These are phyloP conservation scores for Rachicladosporium sp. DNA, from an alignment of 2,329 filamentous ascomycete genomes.

Conservation along the genomic window DNA sequence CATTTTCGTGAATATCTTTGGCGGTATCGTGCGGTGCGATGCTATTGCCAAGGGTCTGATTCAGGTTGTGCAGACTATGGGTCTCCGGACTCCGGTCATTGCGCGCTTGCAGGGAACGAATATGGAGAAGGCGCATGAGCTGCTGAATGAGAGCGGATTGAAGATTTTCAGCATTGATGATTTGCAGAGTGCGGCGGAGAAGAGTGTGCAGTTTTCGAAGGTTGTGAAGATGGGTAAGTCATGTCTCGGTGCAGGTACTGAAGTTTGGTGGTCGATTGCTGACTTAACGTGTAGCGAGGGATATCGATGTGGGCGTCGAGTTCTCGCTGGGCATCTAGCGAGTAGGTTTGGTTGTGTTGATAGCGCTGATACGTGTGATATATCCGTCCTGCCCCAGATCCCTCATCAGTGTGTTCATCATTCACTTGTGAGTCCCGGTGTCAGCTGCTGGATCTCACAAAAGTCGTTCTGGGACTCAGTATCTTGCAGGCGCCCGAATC, in stretches of 20 bases:
- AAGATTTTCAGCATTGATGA: constrained; percentile 99
- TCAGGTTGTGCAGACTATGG: constrained; percentile 85
- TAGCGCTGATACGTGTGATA: too few relatives aligned
- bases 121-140: constrained; percentile 82
- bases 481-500: constrained; percentile 7
- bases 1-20: constrained; percentile 99
- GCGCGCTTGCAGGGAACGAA: constrained; percentile 97
- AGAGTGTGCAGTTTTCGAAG: constrained; percentile 97
- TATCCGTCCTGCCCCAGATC: too few relatives aligned
- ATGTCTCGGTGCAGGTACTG: not conserved
- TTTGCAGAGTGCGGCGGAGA: constrained; percentile 92
- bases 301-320: constrained; percentile 94
- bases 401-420: constrained; percentile 12
- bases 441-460: constrained; percentile 3
- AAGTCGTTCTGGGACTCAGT: constrained; percentile 6
- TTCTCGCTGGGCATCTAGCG: constrained; percentile 84
- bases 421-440: not conserved
- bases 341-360: constrained; percentile 1
- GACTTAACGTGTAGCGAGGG: constrained; percentile 49
- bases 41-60: constrained; percentile 94
- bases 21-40: constrained; percentile 94
- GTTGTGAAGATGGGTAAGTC: constrained; percentile 90
- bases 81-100: constrained; percentile 93
- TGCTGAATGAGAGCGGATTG: constrained; percentile 90
- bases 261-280: constrained; percentile 9